These are phyloP conservation scores for Cercospora sp. DNA, from an alignment of 2,329 filamentous ascomycete genomes.

Conservation along the genomic window DNA sequence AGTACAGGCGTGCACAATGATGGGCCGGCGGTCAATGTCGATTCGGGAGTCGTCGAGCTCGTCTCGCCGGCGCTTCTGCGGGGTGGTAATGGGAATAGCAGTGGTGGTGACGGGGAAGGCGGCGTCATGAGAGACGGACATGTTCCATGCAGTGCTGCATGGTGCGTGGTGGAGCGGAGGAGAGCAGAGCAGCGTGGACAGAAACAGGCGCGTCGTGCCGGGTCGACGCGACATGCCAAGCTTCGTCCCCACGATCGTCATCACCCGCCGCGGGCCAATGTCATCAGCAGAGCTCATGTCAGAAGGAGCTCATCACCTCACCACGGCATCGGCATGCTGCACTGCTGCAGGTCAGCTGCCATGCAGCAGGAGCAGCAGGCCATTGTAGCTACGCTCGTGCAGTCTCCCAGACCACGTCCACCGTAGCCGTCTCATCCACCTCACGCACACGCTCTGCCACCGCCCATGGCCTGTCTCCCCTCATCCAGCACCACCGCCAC, in stretches of 20 bases:
- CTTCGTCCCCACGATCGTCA: background rate
- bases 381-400: too few relatives aligned
- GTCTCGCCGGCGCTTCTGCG: constrained; percentile 24
- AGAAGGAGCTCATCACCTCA: background rate
- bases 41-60: constrained; percentile 18
- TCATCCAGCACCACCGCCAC: background rate
- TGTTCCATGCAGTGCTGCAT: constrained; percentile 17
- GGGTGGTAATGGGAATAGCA: background rate
- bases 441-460: background rate
- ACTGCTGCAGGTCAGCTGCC: background rate
- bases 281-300: background rate
- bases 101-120: background rate
- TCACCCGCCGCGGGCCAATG: background rate
- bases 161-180: background rate
- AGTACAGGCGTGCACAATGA: constrained; percentile 31
- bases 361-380: background rate
- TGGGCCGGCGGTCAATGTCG: constrained; percentile 30
- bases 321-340: too few relatives aligned
- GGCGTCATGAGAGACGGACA: constrained; percentile 25
- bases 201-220: background rate
- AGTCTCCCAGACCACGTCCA: background rate
- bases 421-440: background rate
- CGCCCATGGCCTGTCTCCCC: background rate
- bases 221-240: constrained; percentile 10
- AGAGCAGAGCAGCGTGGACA: background rate